Conservation (phyloP, 129 eudicot genomes). For the Artemisia argyi region DNA sequence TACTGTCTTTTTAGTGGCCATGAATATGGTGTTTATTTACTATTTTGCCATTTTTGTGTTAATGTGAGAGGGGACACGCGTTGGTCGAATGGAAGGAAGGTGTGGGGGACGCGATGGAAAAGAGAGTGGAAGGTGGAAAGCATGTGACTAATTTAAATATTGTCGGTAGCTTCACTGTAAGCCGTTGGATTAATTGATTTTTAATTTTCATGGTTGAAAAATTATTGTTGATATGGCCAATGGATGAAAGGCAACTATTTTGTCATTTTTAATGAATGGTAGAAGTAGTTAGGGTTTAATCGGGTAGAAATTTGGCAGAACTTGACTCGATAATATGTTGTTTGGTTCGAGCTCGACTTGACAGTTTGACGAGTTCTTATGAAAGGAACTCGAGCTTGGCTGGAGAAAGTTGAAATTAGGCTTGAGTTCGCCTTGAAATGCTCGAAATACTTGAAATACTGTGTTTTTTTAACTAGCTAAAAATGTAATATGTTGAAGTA, state of each 20-base stretch:
- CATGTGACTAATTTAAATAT: slow-evolving; percentile 15
- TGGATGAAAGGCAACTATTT: neutral
- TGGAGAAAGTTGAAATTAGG: no score
- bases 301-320: no score
- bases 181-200: slow-evolving; percentile 26
- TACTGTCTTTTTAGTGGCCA: neutral
- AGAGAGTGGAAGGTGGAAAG: neutral
- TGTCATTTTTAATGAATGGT: neutral
- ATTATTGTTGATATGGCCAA: neutral
- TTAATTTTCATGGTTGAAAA: neutral
- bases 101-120: neutral
- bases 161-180: slow-evolving; percentile 32
- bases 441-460: no score
- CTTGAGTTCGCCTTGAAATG: no score
- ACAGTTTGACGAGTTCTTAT: no score
- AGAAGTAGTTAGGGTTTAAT: no score
- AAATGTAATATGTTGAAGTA: no score
- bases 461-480: no score
- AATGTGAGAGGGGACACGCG: neutral
- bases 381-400: no score
- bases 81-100: neutral
- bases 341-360: no score
- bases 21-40: slow-evolving; percentile 10
- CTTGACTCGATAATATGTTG: no score
- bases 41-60: slow-evolving; percentile 19